Evolutionary conservation across 345 rosid genomes (phyloP), one percentile per base, ranked within the genome.

Genomic region (Bretschneidera sinensis): DNA sequence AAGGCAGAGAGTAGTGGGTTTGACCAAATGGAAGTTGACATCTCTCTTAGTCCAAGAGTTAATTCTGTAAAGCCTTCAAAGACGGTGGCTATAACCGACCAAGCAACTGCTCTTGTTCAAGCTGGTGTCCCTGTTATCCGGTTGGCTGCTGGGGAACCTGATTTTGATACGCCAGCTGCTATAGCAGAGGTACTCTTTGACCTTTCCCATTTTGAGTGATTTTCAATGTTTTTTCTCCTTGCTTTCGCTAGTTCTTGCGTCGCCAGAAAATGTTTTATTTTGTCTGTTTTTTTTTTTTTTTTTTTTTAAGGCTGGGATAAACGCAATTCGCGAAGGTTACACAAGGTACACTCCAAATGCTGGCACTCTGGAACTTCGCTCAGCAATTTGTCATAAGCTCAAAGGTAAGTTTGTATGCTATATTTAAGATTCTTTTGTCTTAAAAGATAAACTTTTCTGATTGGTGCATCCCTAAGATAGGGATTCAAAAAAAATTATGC

Each of bases 141-240:
- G 14, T 78, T 94, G 77, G 99, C 99, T 57, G 99, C 97, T 24
- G 99, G 99, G 53, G 99, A 94, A 62, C 97, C 99, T 9, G 99
- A 94, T 82, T 94, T 90, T 51, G 95, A 90, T 59, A 94, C 99
- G 0, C 97, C 99, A 25, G 59, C 78, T 62, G 51, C 65, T 47
- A 81, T 94, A 65, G 77, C 92, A 6, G 95, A 90, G 89, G 99
- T 91, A 48, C n/a, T 62, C 66, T 1, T 16, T 34, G 25, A 20
- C 48, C 52, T 52, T 48, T 18, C 28, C 53, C 35, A 17, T 39
- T 20, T 50, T 0, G 31, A 13, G 18, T 50, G 48, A 25, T 56
- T 23, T n/a, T n/a, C n/a, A n/a, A n/a, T 48, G 18, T 51, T 60
- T 9, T 17, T 11, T 52, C 6, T 53, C 0, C 24, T 33, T 39